These are phyloP conservation scores for Calonectria honghensis DNA, from an alignment of 2,329 filamentous ascomycete species.

Conservation along the genomic window DNA sequence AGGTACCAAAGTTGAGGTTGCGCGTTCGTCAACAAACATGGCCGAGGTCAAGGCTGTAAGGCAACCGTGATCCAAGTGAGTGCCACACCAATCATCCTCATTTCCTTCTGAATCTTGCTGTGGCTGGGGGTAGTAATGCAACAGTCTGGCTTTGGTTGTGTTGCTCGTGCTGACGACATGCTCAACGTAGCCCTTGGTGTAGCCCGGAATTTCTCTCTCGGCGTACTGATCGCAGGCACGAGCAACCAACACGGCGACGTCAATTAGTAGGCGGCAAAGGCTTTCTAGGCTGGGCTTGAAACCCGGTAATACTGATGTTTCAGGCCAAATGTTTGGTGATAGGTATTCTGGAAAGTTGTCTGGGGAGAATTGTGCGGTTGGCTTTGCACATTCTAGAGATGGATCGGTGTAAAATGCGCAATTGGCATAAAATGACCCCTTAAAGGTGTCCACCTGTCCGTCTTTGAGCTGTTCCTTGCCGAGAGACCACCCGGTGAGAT, in stretches of 20 bases:
- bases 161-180: conserved; percentile 89
- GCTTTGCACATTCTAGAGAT: conserved; percentile 75
- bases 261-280: conserved; percentile 90
- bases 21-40: conserved; percentile 92
- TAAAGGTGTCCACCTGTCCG: conserved; percentile 85
- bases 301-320: conserved; percentile 79
- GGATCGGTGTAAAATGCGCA: conserved; percentile 85
- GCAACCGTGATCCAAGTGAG: conserved; percentile 93
- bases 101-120: conserved; percentile 61
- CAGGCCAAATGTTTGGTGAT: conserved; percentile 92
- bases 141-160: conserved; percentile 91
- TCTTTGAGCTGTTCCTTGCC: conserved; percentile 89
- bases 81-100: conserved; percentile 96
- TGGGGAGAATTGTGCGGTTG: conserved; percentile 73
- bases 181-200: conserved; percentile 87
- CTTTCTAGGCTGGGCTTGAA: conserved; percentile 84
- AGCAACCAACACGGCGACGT: conserved; percentile 91
- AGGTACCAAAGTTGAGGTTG: conserved; percentile 61
- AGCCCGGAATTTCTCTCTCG: conserved; percentile 83
- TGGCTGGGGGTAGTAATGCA: conserved; percentile 91
- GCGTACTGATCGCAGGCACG: conserved; percentile 93
- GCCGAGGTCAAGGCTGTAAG: conserved; percentile 94
- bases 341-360: conserved; percentile 90
- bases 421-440: conserved; percentile 90
- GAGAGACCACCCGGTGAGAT: conserved; percentile 84